Evolutionary conservation across 2,329 filamentous ascomycete species (phyloP), one percentile per base, ranked within the genome.

Genomic region (Cordyceps tenuipes): DNA sequence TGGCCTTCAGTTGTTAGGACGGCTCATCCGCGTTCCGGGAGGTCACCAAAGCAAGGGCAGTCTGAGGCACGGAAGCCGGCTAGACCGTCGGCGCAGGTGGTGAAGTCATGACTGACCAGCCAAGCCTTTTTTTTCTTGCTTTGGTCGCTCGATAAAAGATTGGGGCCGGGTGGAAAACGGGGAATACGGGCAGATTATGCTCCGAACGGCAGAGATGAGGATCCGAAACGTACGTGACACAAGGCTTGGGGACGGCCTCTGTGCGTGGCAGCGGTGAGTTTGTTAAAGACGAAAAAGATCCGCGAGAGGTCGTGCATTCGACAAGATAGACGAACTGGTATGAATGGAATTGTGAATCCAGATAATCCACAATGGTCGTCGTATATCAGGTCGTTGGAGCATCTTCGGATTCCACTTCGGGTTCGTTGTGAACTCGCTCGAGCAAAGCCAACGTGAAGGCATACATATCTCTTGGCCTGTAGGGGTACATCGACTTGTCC

Each of bases 21-120:
- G 57, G 57, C 57, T 60, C 21, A 19, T 31, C 19, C 15, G 15
- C 17, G 23, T 60, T 60, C 57, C 57, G 57, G 43, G 34, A 12
- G 2, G 9, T 36, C 12, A 36, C 34, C 34, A 36, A 29, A 15
- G 1, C 34, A 36, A 29, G 21, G 3, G 7, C 15, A 21, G 17
- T 17, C 44, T 47, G 44, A 47, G 21, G 44, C 44, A 47, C 44
- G 44, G 44, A 47, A 47, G 44, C 44, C 12, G 23, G 17, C 44
- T 15, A 47, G 44, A 47, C 44, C 44, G 44, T 47, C 21, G 43
- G 43, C 17, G n/a, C 17, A 46, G 15, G 41, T 43, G 15, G 41
- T 43, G 41, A 36, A 36, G 9, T 36, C 8, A 2, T 36, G 8
- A 29, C 29, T 29, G 29, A 29, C 7, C 7, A 36, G 34, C 12